These are phyloP conservation scores for Alloteropsis semialata DNA, from an alignment of 176 grass and related monocot species.

Conservation along the genomic window DNA sequence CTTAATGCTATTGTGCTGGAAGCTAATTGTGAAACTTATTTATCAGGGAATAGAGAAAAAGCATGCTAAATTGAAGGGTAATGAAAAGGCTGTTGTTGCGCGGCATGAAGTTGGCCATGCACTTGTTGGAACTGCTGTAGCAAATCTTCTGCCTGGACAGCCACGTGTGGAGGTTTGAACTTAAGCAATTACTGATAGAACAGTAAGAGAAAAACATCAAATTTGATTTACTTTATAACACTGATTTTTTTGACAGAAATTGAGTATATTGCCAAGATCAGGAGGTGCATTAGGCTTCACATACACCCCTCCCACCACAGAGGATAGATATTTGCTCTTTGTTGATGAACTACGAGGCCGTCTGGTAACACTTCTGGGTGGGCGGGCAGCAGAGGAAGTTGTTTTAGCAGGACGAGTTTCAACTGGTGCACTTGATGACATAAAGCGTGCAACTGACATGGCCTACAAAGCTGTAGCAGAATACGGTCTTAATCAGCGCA, in stretches of 20 bases:
- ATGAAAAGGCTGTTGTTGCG: conserved; percentile 95
- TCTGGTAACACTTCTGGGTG: conserved; percentile 92
- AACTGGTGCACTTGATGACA: conserved; percentile 98
- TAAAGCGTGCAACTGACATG: conserved; percentile 94
- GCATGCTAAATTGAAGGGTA: conserved; percentile 88
- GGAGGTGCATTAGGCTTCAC: conserved; percentile 95
- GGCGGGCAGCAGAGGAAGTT: conserved; percentile 91
- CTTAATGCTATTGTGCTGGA: conserved; percentile 3
- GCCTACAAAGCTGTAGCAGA: conserved; percentile 98
- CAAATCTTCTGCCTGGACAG: conserved; percentile 78
- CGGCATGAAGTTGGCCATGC: conserved; percentile 98
- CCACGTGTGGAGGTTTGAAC: conserved; percentile 87
- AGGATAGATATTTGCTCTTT: conserved; percentile 96
- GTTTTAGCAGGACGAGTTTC: conserved; percentile 80
- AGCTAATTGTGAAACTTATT: conserved; percentile 25
- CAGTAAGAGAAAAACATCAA: conserved; percentile 4
- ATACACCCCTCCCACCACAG: conserved; percentile 83
- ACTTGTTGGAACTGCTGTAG: conserved; percentile 93
- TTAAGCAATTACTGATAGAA: conserved; percentile 30
- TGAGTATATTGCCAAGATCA: conserved; percentile 96
- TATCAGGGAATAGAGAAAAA: conserved; percentile 99
- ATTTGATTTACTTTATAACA: conserved; percentile 12
- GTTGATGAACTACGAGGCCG: conserved; percentile 92
- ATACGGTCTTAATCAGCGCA: conserved; percentile 84
- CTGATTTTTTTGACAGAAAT: conserved; percentile 51